Conservation (phyloP, 352 stramenopile species). For the Phytophthora lateralis region DNA sequence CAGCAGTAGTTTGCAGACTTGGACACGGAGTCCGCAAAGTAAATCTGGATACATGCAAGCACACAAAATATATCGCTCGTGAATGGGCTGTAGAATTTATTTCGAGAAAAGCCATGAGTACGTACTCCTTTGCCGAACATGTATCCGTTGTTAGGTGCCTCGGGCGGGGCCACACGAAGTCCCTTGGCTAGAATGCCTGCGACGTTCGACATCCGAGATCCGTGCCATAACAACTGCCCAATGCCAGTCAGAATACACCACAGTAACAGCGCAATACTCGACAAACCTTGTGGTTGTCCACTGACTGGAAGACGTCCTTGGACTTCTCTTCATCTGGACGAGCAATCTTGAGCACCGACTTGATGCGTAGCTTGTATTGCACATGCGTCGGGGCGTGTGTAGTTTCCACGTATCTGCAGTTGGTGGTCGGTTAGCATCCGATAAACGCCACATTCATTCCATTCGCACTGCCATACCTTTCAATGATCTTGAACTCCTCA, state of each 20-base stretch:
- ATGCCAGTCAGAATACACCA: neutral
- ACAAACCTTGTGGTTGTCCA: constrained; percentile 64
- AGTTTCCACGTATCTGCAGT: constrained; percentile 59
- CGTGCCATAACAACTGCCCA: constrained; percentile 83
- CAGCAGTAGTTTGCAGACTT: constrained; percentile 90
- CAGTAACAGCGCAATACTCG: neutral
- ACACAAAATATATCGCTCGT: constrained; percentile 1
- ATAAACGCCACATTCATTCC: neutral
- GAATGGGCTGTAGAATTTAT: neutral
- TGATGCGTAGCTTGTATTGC: constrained; percentile 66
- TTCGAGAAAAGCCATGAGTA: neutral
- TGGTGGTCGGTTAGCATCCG: constrained; percentile 1
- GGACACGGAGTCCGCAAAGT: constrained; percentile 84
- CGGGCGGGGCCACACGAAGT: constrained; percentile 78
- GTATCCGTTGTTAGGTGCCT: constrained; percentile 81
- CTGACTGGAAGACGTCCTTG: constrained; percentile 43
- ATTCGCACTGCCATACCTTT: constrained; percentile 29
- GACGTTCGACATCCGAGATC: constrained; percentile 79
- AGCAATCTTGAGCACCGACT: constrained; percentile 59
- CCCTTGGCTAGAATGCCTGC: constrained; percentile 82
- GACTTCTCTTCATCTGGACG: constrained; percentile 56
- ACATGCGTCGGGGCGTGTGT: constrained; percentile 68
- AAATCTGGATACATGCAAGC: constrained; percentile 49
- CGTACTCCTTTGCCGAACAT: constrained; percentile 88
- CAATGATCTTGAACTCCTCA: constrained; percentile 59